Percentiles rank a stretch among this genome's conserved stretches.
Evolutionary conservation across 495 filamentous ascomycete genomes (phyloP).

Genomic region (Durotheca rogersii): DNA sequence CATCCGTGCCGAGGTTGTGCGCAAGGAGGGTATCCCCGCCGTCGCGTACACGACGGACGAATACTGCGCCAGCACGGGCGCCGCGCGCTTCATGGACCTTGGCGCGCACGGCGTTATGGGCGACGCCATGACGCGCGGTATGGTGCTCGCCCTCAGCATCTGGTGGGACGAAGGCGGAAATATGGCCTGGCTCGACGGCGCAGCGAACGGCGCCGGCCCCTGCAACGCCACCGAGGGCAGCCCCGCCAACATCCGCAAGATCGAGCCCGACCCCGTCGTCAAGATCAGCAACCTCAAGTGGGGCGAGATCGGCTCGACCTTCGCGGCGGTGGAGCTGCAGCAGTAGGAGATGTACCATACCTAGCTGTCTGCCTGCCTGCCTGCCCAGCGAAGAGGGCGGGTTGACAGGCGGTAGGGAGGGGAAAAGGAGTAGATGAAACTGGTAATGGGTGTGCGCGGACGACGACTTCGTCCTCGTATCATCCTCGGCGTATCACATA

Average conservation of each 20-base stretch:
- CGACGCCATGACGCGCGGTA: conserved; percentile 56
- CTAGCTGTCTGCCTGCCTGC: background rate
- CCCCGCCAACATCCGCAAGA: conserved; percentile 49
- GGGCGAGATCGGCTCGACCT: conserved; percentile 63
- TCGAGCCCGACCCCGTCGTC: conserved; percentile 52
- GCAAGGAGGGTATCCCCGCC: conserved; percentile 47
- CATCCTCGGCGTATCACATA: too few relatives aligned
- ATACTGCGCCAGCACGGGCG: conserved; percentile 60
- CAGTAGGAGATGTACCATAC: conserved; percentile 2
- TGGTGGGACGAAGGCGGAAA: conserved; percentile 60
- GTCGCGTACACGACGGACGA: conserved; percentile 55
- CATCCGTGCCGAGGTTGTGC: conserved; percentile 44
- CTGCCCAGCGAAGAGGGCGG: too few relatives aligned
- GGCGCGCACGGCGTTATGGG: conserved; percentile 63
- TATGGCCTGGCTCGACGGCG: conserved; percentile 66
- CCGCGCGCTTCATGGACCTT: conserved; percentile 50
- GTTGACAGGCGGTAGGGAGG: too few relatives aligned
- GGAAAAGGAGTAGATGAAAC: too few relatives aligned
- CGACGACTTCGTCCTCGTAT: too few relatives aligned
- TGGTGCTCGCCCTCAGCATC: conserved; percentile 66
- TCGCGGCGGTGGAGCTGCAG: conserved; percentile 12
- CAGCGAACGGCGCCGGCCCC: conserved; percentile 52
- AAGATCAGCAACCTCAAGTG: conserved; percentile 65
- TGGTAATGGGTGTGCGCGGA: too few relatives aligned
- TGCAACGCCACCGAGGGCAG: conserved; percentile 57